Base-by-base conservation (phyloP, 345 rosid genomes). In the Erysimum cheiranthoides region DNA sequence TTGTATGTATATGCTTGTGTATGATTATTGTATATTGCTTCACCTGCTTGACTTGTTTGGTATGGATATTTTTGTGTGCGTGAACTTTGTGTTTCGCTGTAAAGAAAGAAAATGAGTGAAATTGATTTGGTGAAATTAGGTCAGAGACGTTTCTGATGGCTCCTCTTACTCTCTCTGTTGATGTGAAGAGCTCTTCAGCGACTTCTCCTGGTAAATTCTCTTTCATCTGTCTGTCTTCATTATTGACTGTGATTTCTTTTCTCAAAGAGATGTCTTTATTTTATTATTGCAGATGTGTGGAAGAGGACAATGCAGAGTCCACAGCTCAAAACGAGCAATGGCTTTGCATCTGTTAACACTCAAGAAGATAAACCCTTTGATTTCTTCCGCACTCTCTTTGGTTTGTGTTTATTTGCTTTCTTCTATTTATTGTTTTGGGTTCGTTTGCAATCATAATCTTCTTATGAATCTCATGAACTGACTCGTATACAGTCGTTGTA, bases 301-400 rank as follows among this genome's bases (percentile, higher is more conserved):
- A 75, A 62, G 67, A 30, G 59, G 77, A 80, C 56, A 80, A 76
- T 80, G 76, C 84, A 84, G 31, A 78, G 62, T 66, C 67, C 81
- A 67, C 86, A 80, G 80, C 76, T 84, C 69, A 74, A 77, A 68
- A 64, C 61, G 35, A 82, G 68, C 53, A 87, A 84, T 75, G 78
- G 84, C 52, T 89, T 92, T 78, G 94, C 92, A 18, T 90, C 93
- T 28, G 78, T 87, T 61, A 82, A 65, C 75, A 58, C 67, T 40
- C 78, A 73, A 79, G 86, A 88, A 50, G 89, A 87, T 12, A 87
- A 84, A 10, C 96, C 93, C 5, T 86, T 92, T 14, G 89, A 88
- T 83, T 92, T 92, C 77, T 75, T 88, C 46, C 97, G 90, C 40
- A 70, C 76, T 79, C 51, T 92, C 66, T 83, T 87, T 30, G 97